phyloP scores from a whole-genome alignment of 2,329 filamentous ascomycete genomes.

The Onygenales sp. region DNA sequence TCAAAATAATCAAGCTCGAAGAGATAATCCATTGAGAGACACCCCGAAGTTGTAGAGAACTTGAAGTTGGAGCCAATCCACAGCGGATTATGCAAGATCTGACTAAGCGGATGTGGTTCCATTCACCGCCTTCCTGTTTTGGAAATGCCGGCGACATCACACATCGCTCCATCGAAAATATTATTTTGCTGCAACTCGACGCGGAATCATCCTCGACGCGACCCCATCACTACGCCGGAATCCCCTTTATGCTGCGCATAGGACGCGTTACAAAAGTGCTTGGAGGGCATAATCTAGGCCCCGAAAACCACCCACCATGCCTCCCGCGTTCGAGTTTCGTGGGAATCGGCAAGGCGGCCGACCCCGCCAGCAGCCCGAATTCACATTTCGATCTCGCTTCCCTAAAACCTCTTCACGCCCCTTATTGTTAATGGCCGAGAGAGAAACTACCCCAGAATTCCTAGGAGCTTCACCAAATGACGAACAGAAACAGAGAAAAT shows the following conservation, averaged over 20 bases:
- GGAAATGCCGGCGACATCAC: too few relatives aligned
- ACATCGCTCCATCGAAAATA: too few relatives aligned
- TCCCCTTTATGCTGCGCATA: neutral
- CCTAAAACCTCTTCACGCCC: slow-evolving; percentile 29
- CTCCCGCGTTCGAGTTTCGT: slow-evolving; percentile 24
- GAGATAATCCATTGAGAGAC: too few relatives aligned
- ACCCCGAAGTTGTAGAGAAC: too few relatives aligned
- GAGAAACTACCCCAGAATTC: slow-evolving; percentile 29
- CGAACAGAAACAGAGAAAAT: slow-evolving; percentile 24
- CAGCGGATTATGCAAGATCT: too few relatives aligned
- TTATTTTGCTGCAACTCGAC: too few relatives aligned
- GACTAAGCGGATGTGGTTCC: too few relatives aligned
- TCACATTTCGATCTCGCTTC: slow-evolving; percentile 31
- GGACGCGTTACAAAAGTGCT: neutral
- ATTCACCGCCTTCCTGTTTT: too few relatives aligned
- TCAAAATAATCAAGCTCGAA: too few relatives aligned
- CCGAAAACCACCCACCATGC: slow-evolving; percentile 7
- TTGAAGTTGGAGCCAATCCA: too few relatives aligned
- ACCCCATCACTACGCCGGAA: neutral
- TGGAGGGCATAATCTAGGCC: neutral
- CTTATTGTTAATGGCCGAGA: slow-evolving; percentile 20
- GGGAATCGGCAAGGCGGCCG: slow-evolving; percentile 18
- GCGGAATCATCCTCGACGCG: too few relatives aligned
- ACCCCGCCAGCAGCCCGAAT: slow-evolving; percentile 21
- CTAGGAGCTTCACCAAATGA: slow-evolving; percentile 16